Evolutionary conservation across 1,284 basidiomycete genomes (phyloP), one percentile per base, ranked within the genome.

Genomic region (Chondrostereum purpureum): DNA sequence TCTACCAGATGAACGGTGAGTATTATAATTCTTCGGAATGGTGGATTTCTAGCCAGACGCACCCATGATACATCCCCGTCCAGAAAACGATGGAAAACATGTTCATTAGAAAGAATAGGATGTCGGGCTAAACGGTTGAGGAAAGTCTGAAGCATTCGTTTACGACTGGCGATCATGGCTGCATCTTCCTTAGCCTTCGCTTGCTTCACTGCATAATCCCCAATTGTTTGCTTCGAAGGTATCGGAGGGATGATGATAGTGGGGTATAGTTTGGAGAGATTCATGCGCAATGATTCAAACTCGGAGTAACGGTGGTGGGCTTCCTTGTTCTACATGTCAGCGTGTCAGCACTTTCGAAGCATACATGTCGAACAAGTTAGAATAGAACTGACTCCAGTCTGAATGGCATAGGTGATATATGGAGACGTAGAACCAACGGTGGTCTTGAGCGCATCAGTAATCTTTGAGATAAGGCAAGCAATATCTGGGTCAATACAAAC

Each of bases 201-300:
- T 61, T 97, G 95, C 67, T 98, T 97, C 50, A 94, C 87, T 0
- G 96, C 96, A 70, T 99, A 99, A 59, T 99, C 96, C 20, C 91
- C 81, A 21, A 99, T 73, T 2, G 87, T 88, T 67, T 99, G 94
- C 67, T 99, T 99, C 3, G 90, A 93, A 1, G 96, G 96, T 50
- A 99, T 96, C 27, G 96, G 96, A 1, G 96, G 95, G 50, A 99
- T 88, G 58, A 99, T 98, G 54, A 95, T 70, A 11, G 94, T 97
- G 0, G 96, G 96, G 63, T 99, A 97, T 43, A 99, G 75, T 53
- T 83, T 89, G 38, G 83, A 75, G 39, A 99, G 78, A 46, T 79
- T 88, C 45, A 80, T 76, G 44, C 96, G 83, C 38, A 99, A 72
- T 17, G 92, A 92, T 65, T 98, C 92, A 63, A 99, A 99, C 60